Evolutionary conservation across 1,284 basidiomycete species (phyloP).

Genomic region (Austroboletus niveus): DNA sequence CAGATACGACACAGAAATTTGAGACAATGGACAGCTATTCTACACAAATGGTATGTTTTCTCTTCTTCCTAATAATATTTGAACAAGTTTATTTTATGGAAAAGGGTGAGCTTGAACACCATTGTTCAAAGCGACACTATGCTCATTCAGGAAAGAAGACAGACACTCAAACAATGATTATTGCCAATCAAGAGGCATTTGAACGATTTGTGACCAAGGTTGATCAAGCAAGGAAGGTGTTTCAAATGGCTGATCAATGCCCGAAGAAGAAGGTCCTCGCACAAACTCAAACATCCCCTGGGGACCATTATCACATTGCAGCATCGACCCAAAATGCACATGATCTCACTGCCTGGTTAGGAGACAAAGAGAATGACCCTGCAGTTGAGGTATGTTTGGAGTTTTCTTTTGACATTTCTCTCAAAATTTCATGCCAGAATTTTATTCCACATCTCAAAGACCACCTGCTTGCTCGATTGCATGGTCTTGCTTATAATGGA

Average conservation of each 20-base stretch:
- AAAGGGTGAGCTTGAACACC: background rate
- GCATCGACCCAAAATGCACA: background rate
- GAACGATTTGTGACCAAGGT: background rate
- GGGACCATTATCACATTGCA: background rate
- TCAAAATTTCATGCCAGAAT: slow-evolving; percentile 2
- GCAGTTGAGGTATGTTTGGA: background rate
- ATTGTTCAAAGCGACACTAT: background rate
- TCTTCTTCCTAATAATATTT: no score
- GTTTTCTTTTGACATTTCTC: no score
- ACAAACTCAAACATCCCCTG: background rate
- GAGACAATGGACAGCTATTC: background rate
- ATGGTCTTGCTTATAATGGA: slow-evolving; percentile 24
- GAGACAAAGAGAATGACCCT: background rate
- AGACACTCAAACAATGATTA: background rate
- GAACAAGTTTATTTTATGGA: no score
- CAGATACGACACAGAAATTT: background rate
- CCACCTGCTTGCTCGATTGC: slow-evolving; percentile 28
- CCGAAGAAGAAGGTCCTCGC: no score
- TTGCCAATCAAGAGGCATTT: background rate
- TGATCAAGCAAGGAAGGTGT: background rate
- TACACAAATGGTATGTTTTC: background rate
- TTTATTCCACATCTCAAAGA: slow-evolving; percentile 31
- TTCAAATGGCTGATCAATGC: no score
- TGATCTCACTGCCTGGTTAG: background rate
- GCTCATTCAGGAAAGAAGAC: background rate